Evolutionary conservation across 2,329 filamentous ascomycete genomes (phyloP), one percentile per base, ranked within the genome.

Genomic region (Graphilbum fragrans): DNA sequence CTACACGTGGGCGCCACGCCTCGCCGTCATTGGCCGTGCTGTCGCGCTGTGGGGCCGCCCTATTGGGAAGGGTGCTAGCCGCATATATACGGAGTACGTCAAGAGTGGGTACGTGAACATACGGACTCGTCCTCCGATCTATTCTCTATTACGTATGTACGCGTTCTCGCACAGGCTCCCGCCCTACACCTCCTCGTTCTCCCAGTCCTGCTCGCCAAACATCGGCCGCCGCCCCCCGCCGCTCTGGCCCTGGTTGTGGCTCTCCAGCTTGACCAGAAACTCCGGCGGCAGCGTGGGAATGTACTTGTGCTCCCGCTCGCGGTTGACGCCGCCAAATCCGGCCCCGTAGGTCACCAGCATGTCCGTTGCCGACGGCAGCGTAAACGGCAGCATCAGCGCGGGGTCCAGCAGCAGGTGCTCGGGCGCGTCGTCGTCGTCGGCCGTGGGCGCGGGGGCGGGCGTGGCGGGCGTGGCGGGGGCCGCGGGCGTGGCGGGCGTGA

Each of bases 281-380:
- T 98, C 92, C 0, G 88, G 82, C 17, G 92, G 90, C 41, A 98
- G 85, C 0, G 86, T 94, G 2, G 92, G 92, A 36, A 94, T 93
- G 58, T 98, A 98, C 63, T 94, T 94, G 50, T 86, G 73, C 60
- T 93, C 92, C 43, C 87, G 73, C 61, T 96, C 92, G 47, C 83
- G 74, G 63, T 98, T 94, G 37, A 92, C 67, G 0, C 92, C 92
- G 5, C 92, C 92, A 54, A 96, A 92, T 0, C 92, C 92, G 12
- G 92, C 88, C 1, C 92, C 92, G 54, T 93, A 98, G 50, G 81
- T 90, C 37, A 98, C 77, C 37, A 96, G 72, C 92, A 98, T 98
- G 59, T 98, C 92, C 21, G 88, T 96, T 43, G 86, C 92, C 2
- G 90, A 94, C 2, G 92, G 92, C 22, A 98, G 68, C n/a, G 83